Evolutionary conservation across 352 stramenopile species (phyloP).

Genomic region (Pythium aphanidermatum): DNA sequence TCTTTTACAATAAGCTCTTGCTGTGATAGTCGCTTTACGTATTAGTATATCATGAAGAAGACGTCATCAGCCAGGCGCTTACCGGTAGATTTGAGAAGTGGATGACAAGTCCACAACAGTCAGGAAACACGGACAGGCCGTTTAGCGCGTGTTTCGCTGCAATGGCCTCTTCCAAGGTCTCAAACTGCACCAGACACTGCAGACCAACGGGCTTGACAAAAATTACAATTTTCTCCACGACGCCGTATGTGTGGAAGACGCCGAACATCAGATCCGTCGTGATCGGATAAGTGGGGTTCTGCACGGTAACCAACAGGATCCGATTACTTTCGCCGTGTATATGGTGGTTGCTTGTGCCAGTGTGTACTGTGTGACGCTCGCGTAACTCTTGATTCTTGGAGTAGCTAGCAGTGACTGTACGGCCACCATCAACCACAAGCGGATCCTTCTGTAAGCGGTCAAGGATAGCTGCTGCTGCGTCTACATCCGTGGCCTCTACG

Average conservation of each 20-base stretch:
- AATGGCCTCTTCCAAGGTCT: constrained; percentile 31
- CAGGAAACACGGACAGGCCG: constrained; percentile 50
- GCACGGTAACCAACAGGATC: constrained; percentile 61
- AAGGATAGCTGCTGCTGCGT: constrained; percentile 25
- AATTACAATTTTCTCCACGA: constrained; percentile 54
- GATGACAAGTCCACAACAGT: constrained; percentile 55
- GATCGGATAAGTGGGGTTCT: constrained; percentile 58
- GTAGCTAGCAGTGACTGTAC: constrained; percentile 29
- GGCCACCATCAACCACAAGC: constrained; percentile 18
- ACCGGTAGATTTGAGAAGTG: constrained; percentile 55
- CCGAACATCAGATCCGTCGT: constrained; percentile 43
- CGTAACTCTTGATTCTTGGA: constrained; percentile 62
- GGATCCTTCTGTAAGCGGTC: constrained; percentile 20
- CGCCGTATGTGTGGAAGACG: constrained; percentile 42
- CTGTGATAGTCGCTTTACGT: constrained; percentile 5
- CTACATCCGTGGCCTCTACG: constrained; percentile 31
- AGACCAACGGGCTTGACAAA: constrained; percentile 55
- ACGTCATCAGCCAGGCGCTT: not conserved
- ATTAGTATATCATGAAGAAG: not conserved
- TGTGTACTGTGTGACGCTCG: constrained; percentile 19
- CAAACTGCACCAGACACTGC: constrained; percentile 57
- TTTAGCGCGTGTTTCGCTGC: constrained; percentile 37
- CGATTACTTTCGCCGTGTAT: constrained; percentile 28
- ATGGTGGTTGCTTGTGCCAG: not conserved
- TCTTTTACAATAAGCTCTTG: constrained; percentile 64